Percentiles rank a stretch among this genome's conserved stretches.
phyloP scores from a whole-genome alignment of 805 yeast species.

The Debaryomyces tyrocola region DNA sequence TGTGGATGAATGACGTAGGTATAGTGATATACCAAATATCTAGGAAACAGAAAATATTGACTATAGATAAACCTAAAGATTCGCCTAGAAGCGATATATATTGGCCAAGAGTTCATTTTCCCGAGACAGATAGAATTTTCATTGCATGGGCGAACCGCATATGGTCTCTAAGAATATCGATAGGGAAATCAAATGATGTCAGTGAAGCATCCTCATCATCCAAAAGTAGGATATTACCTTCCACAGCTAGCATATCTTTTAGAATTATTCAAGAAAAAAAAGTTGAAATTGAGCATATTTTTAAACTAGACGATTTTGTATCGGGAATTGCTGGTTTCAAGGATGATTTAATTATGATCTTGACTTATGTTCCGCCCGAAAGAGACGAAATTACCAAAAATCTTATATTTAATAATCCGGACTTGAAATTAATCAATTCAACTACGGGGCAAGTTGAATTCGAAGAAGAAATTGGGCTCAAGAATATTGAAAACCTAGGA shows the following conservation, averaged over 20 bases:
- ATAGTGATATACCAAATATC: slow-evolving; percentile 64
- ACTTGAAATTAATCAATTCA: slow-evolving; percentile 66
- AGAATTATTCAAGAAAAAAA: slow-evolving; percentile 45
- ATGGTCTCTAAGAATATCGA: slow-evolving; percentile 62
- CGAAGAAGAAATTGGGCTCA: slow-evolving; percentile 74
- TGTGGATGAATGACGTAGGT: slow-evolving; percentile 87
- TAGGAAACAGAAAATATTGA: slow-evolving; percentile 48
- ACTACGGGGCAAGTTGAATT: slow-evolving; percentile 68
- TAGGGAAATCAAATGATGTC: slow-evolving; percentile 14
- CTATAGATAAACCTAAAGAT: slow-evolving; percentile 56
- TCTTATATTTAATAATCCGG: slow-evolving; percentile 56
- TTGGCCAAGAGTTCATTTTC: slow-evolving; percentile 73
- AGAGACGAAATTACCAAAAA: slow-evolving; percentile 15
- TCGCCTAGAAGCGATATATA: slow-evolving; percentile 72
- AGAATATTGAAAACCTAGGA: slow-evolving; percentile 58
- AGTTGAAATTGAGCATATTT: slow-evolving; percentile 49
- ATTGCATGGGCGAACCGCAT: slow-evolving; percentile 83
- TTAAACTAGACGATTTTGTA: slow-evolving; percentile 51
- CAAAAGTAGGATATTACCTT: slow-evolving; percentile 44
- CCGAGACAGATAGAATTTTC: slow-evolving; percentile 63
- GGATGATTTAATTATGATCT: slow-evolving; percentile 65
- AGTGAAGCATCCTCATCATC: slow-evolving; percentile 19
- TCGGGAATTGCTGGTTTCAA: slow-evolving; percentile 79
- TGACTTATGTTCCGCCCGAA: slow-evolving; percentile 50
- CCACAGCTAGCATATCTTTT: slow-evolving; percentile 55